A percentile compares a stretch with the other conserved stretches of the same genome.
Evolutionary conservation across 306 rosid genomes (phyloP).

Genomic region (Cucumis cinereus): DNA sequence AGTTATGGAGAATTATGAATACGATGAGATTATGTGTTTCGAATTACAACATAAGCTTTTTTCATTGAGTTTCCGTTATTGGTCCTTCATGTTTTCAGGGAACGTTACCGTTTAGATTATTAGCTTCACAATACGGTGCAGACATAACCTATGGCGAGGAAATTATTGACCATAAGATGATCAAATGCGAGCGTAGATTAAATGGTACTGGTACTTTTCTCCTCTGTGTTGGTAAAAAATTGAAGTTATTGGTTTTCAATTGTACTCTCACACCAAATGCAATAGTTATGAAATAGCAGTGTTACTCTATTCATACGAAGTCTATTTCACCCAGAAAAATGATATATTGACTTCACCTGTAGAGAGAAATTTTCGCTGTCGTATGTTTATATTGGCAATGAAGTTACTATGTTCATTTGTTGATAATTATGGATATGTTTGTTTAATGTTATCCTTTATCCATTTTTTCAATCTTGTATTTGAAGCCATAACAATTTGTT

Average conservation of each 20-base stretch:
- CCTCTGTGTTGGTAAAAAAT: neutral
- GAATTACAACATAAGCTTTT: neutral
- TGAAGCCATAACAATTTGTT: neutral
- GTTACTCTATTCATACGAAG: neutral
- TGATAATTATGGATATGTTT: neutral
- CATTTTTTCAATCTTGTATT: neutral
- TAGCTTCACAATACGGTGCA: slow-evolving; percentile 81
- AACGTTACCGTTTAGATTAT: slow-evolving; percentile 68
- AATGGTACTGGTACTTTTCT: slow-evolving; percentile 64
- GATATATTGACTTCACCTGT: neutral
- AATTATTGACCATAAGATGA: slow-evolving; percentile 64
- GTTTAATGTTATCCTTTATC: neutral
- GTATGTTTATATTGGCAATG: neutral
- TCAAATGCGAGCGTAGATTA: slow-evolving; percentile 74
- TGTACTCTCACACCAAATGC: neutral
- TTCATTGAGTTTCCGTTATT: neutral
- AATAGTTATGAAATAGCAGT: neutral
- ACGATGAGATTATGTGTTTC: neutral
- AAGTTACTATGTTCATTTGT: neutral
- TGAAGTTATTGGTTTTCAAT: neutral
- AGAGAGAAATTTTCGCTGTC: neutral
- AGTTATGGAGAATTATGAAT: neutral
- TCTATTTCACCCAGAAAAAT: neutral
- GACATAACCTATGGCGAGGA: slow-evolving; percentile 76
- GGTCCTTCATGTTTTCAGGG: slow-evolving; percentile 37